Evolutionary conservation across 148 eudicot species (phyloP).

Genomic region (Vaccinium darrowii): DNA sequence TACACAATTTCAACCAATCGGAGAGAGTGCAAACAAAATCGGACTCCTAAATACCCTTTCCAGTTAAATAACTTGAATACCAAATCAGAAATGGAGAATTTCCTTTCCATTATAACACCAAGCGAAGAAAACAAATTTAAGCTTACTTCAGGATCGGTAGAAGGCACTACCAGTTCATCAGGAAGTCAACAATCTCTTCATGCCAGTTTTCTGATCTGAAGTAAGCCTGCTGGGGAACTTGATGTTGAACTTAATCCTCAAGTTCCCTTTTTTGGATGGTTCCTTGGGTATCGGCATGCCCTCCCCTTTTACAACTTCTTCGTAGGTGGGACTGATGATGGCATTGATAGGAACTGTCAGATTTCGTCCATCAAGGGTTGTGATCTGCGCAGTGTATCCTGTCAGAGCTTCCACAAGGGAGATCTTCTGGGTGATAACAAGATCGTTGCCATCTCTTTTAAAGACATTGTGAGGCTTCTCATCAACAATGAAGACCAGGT

Average conservation of each 20-base stretch:
- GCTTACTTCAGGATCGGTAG: slow-evolving; percentile 25
- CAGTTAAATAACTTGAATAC: neutral
- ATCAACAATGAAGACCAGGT: slow-evolving; percentile 68
- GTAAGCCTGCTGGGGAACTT: slow-evolving; percentile 70
- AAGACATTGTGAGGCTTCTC: slow-evolving; percentile 69
- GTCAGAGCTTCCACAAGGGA: slow-evolving; percentile 68
- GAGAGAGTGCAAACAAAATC: too few relatives aligned
- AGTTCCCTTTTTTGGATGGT: slow-evolving; percentile 58
- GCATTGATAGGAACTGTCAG: slow-evolving; percentile 51
- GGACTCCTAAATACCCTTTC: slow-evolving; percentile 6
- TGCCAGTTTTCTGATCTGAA: slow-evolving; percentile 66
- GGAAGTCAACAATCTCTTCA: slow-evolving; percentile 54
- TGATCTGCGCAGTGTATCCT: slow-evolving; percentile 58
- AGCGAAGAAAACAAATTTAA: slow-evolving; percentile 12
- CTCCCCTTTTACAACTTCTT: slow-evolving; percentile 71
- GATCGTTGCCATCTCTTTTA: slow-evolving; percentile 69
- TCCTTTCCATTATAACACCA: slow-evolving; percentile 26
- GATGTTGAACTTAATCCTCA: slow-evolving; percentile 63
- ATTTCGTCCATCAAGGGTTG: slow-evolving; percentile 63
- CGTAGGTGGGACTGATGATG: slow-evolving; percentile 56
- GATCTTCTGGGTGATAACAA: slow-evolving; percentile 54
- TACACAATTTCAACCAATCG: too few relatives aligned
- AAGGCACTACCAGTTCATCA: slow-evolving; percentile 27
- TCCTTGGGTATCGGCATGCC: slow-evolving; percentile 78
- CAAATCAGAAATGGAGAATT: slow-evolving; percentile 11